Conservation (phyloP, 2,329 filamentous ascomycete genomes). For the Scedosporium apiospermum region DNA sequence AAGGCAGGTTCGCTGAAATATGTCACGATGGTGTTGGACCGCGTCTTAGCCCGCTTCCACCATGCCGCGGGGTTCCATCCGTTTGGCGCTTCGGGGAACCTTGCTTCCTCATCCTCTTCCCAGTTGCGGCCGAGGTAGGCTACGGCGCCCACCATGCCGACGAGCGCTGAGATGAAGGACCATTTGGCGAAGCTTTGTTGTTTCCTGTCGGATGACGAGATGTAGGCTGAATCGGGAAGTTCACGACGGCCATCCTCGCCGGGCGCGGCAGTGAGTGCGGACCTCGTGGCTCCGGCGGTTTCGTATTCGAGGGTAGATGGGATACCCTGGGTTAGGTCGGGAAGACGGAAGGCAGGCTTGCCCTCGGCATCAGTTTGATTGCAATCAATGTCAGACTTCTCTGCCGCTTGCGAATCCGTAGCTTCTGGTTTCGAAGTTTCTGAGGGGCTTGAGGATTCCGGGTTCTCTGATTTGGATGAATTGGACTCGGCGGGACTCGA, state of each 20-base stretch:
- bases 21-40: slow-evolving; percentile 64
- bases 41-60: slow-evolving; percentile 71
- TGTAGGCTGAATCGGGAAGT: slow-evolving; percentile 70
- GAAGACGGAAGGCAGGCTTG: slow-evolving; percentile 35
- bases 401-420: slow-evolving; percentile 8
- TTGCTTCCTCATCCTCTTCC: slow-evolving; percentile 66
- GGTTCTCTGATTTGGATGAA: not conserved
- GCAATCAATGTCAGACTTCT: not conserved
- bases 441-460: not conserved
- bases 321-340: slow-evolving; percentile 89
- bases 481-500: not conserved
- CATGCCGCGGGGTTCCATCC: slow-evolving; percentile 69
- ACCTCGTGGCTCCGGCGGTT: slow-evolving; percentile 36
- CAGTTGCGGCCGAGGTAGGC: slow-evolving; percentile 82
- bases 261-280: slow-evolving; percentile 18
- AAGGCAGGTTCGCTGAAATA: slow-evolving; percentile 98
- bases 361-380: slow-evolving; percentile 10
- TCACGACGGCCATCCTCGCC: slow-evolving; percentile 35
- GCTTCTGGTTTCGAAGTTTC: slow-evolving; percentile 6
- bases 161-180: slow-evolving; percentile 54
- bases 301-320: slow-evolving; percentile 84
- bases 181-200: slow-evolving; percentile 68
- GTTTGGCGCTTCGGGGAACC: slow-evolving; percentile 63
- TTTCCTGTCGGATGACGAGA: slow-evolving; percentile 82
- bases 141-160: slow-evolving; percentile 46